These are phyloP conservation scores for Yarrowia galli DNA, from an alignment of 1,139 yeast genomes.

Conservation along the genomic window DNA sequence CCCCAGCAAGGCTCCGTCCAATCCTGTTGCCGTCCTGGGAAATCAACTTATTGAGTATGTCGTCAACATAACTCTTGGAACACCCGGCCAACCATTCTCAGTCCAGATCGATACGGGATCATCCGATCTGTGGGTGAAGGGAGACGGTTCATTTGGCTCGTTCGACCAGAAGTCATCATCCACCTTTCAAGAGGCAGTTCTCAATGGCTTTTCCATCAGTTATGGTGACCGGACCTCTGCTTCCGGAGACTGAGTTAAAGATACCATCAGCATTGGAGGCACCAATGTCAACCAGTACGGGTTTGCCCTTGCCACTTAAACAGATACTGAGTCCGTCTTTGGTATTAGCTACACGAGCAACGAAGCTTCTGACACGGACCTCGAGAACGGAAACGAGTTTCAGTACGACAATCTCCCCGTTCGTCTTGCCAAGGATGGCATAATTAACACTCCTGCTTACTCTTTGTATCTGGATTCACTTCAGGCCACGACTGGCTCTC, in stretches of 20 bases:
- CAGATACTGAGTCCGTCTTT: not conserved
- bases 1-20: not conserved
- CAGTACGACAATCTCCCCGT: conserved; percentile 5
- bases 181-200: not conserved
- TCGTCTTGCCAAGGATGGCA: not conserved
- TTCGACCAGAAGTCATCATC: not conserved
- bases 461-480: conserved; percentile 2
- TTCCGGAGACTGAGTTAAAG: conserved; percentile 10
- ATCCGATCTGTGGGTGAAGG: conserved; percentile 5
- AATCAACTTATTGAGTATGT: conserved; percentile 7
- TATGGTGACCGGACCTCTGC: not conserved
- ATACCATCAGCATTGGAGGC: not conserved
- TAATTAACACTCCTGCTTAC: not conserved
- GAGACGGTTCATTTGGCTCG: not conserved
- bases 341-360: conserved; percentile 3
- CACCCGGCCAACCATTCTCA: not conserved
- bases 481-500: not conserved
- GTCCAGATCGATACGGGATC: conserved; percentile 13
- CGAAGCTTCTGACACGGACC: not conserved
- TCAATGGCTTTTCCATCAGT: not conserved
- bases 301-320: not conserved
- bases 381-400: not conserved
- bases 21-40: not conserved
- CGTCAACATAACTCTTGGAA: not conserved
- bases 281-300: not conserved